phyloP scores from a whole-genome alignment of 2,329 filamentous ascomycete genomes.

The Chalaropsis ovoidea region DNA sequence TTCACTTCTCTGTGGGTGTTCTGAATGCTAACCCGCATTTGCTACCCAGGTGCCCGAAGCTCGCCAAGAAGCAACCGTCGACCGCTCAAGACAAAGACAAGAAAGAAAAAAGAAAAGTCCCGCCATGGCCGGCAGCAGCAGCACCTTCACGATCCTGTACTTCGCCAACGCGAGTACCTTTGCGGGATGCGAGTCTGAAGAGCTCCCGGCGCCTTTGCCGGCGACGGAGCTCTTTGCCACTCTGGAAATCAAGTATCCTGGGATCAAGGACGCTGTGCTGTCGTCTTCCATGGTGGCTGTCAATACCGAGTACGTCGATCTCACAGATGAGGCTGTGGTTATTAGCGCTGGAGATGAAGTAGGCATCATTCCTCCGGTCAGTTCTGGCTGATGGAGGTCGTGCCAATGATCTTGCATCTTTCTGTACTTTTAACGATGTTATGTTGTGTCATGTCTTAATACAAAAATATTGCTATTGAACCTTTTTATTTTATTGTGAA shows the following conservation, averaged over 20 bases:
- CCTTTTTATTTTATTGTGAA: not conserved
- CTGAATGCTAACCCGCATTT: constrained; percentile 2
- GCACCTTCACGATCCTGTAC: constrained; percentile 62
- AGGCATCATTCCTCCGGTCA: constrained; percentile 78
- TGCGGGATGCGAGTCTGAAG: constrained; percentile 57
- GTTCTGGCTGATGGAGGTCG: constrained; percentile 53
- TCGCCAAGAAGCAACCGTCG: not conserved
- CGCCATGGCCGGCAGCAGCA: not conserved
- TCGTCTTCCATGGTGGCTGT: constrained; percentile 66
- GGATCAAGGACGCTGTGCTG: constrained; percentile 58
- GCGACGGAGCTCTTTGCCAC: constrained; percentile 52
- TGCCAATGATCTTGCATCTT: not conserved
- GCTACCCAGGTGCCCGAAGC: not conserved
- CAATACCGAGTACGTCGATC: constrained; percentile 71
- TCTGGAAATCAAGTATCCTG: constrained; percentile 59
- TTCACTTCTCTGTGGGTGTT: not conserved
- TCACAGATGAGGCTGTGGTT: constrained; percentile 42
- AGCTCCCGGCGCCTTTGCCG: constrained; percentile 54
- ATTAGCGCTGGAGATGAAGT: constrained; percentile 72
- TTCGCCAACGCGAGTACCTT: constrained; percentile 66
- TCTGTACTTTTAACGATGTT: constrained; percentile 8
- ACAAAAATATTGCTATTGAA: not conserved
- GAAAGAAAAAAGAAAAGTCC: not conserved
- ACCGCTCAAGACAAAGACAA: not conserved
- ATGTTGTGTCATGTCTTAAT: not conserved